phyloP scores from a whole-genome alignment of 1,284 basidiomycete species.

The Cryptococcus maquisensis region DNA sequence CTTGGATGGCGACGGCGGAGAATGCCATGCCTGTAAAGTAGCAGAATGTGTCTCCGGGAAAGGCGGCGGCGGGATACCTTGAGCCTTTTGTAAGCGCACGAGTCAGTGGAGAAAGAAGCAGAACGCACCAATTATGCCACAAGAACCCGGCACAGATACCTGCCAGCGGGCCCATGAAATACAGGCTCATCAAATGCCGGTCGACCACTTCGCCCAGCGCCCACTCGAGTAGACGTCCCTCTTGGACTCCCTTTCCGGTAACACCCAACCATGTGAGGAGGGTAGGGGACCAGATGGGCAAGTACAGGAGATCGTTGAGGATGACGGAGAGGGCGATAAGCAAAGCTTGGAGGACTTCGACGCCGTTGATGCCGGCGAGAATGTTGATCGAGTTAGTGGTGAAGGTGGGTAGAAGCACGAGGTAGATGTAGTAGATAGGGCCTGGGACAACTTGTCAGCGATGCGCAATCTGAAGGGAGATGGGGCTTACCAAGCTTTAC shows the following conservation, averaged over 20 bases:
- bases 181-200: constrained; percentile 88
- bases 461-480: not conserved
- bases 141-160: constrained; percentile 85
- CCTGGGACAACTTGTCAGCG: constrained; percentile 54
- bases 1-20: constrained; percentile 90
- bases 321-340: constrained; percentile 88
- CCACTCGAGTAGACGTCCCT: constrained; percentile 41
- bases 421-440: constrained; percentile 93
- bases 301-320: constrained; percentile 86
- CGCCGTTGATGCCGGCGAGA: constrained; percentile 94
- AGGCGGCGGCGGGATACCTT: constrained; percentile 92
- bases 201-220: constrained; percentile 69
- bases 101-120: constrained; percentile 24
- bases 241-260: constrained; percentile 44
- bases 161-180: constrained; percentile 92
- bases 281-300: constrained; percentile 62
- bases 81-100: not conserved
- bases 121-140: constrained; percentile 83
- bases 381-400: constrained; percentile 99
- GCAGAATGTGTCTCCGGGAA: constrained; percentile 96
- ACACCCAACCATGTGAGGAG: constrained; percentile 72
- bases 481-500: constrained; percentile 73
- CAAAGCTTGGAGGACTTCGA: constrained; percentile 88
- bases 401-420: constrained; percentile 92
- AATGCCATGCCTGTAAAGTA: constrained; percentile 98